These are phyloP conservation scores for Recurvomyces mirabilis DNA, from an alignment of 495 filamentous ascomycete species.

Conservation along the genomic window DNA sequence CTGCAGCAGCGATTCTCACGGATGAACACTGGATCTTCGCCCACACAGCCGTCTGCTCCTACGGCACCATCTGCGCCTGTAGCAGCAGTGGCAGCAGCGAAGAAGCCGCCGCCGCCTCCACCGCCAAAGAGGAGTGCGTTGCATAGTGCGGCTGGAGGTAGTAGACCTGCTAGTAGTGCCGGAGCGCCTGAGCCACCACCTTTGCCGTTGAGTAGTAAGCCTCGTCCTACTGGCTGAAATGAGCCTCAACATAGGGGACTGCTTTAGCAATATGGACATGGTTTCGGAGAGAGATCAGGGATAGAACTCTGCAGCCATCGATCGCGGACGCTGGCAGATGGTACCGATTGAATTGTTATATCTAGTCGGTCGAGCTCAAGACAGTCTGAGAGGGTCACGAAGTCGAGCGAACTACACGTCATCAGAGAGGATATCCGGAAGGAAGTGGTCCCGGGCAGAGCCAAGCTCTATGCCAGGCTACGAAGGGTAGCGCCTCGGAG, in stretches of 20 bases:
- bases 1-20: slow-evolving; percentile 58
- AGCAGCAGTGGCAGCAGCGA: slow-evolving; percentile 1
- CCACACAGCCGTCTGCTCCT: slow-evolving; percentile 45
- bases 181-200: slow-evolving; percentile 16
- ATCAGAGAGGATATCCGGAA: too few relatives aligned
- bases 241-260: not conserved
- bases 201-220: slow-evolving; percentile 20
- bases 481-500: too few relatives aligned
- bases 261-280: not conserved
- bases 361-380: too few relatives aligned
- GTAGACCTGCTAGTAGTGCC: not conserved
- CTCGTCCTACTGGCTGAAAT: slow-evolving; percentile 5
- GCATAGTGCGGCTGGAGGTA: slow-evolving; percentile 1
- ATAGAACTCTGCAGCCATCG: not conserved
- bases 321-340: too few relatives aligned
- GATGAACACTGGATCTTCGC: slow-evolving; percentile 46
- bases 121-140: slow-evolving; percentile 20
- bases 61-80: slow-evolving; percentile 50
- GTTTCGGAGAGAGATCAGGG: not conserved
- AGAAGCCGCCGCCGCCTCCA: slow-evolving; percentile 20
- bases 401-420: too few relatives aligned
- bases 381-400: too few relatives aligned
- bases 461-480: too few relatives aligned
- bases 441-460: too few relatives aligned
- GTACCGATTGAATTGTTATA: too few relatives aligned